Evolutionary conservation across 305 asterid species (phyloP).

Genomic region (Fraxinus greggii): DNA sequence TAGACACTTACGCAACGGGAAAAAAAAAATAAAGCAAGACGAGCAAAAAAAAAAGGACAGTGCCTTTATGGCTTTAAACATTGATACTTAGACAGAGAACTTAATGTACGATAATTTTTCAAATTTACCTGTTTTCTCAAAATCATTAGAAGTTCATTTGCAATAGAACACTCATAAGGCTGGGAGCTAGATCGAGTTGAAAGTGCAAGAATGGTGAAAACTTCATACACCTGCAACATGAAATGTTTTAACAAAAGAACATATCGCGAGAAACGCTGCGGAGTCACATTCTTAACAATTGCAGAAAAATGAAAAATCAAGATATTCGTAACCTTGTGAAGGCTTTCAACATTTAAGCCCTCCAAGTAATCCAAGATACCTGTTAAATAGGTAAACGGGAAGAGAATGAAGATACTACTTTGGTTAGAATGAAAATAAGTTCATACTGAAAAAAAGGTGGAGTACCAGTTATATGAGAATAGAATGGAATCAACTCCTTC

Average conservation of each 20-base stretch:
- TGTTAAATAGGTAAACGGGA: constrained; percentile 32
- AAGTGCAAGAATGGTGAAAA: constrained; percentile 71
- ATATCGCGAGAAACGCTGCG: constrained; percentile 10
- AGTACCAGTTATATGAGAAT: constrained; percentile 71
- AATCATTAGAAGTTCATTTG: constrained; percentile 79
- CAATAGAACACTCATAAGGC: constrained; percentile 62
- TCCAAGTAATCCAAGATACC: constrained; percentile 92
- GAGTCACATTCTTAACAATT: constrained; percentile 12
- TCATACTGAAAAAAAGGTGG: constrained; percentile 6
- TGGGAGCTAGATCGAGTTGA: constrained; percentile 56
- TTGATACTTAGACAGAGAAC: constrained; percentile 4
- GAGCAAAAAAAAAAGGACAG: not conserved
- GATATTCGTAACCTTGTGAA: constrained; percentile 58
- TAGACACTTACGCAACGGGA: constrained; percentile 11
- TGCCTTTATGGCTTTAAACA: constrained; percentile 3
- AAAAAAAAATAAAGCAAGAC: not conserved
- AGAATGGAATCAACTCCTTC: constrained; percentile 64
- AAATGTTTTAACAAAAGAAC: constrained; percentile 25
- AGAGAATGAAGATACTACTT: not conserved
- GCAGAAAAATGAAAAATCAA: constrained; percentile 11
- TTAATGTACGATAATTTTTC: constrained; percentile 10
- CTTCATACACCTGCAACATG: constrained; percentile 71
- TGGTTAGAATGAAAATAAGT: constrained; percentile 3
- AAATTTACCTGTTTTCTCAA: constrained; percentile 69
- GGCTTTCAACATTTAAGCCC: constrained; percentile 62